Conservation (phyloP, 192 early-diverging fungal genomes). For the Coemansia sp. region DNA sequence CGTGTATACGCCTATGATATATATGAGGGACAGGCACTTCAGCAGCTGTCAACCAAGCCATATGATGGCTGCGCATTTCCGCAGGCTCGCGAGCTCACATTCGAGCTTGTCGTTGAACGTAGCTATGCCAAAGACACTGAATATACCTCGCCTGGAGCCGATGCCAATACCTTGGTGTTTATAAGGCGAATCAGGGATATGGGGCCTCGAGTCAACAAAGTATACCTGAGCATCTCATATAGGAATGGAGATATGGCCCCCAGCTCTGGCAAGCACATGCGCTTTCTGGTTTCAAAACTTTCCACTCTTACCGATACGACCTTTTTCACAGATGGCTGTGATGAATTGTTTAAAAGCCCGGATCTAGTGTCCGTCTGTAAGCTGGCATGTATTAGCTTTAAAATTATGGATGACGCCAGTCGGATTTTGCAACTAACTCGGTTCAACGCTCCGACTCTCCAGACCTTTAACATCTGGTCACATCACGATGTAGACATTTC, state of each 20-base stretch:
- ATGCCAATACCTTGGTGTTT: neutral
- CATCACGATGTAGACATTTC: neutral
- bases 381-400: neutral
- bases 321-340: neutral
- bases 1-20: neutral
- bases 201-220: neutral
- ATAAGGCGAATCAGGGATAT: neutral
- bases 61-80: neutral
- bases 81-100: neutral
- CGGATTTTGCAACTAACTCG: neutral
- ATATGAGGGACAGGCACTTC: neutral
- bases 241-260: fast-evolving
- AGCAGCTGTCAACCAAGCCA: neutral
- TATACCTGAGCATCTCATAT: neutral
- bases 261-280: neutral
- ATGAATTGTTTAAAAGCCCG: fast-evolving
- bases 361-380: neutral
- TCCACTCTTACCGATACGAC: neutral
- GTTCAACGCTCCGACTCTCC: neutral
- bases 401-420: neutral
- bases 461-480: neutral
- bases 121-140: fast-evolving
- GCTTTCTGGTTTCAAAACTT: neutral
- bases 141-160: neutral
- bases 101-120: neutral